These are phyloP conservation scores for Takashimella tepidaria DNA, from an alignment of 1,284 basidiomycete species.

Conservation along the genomic window DNA sequence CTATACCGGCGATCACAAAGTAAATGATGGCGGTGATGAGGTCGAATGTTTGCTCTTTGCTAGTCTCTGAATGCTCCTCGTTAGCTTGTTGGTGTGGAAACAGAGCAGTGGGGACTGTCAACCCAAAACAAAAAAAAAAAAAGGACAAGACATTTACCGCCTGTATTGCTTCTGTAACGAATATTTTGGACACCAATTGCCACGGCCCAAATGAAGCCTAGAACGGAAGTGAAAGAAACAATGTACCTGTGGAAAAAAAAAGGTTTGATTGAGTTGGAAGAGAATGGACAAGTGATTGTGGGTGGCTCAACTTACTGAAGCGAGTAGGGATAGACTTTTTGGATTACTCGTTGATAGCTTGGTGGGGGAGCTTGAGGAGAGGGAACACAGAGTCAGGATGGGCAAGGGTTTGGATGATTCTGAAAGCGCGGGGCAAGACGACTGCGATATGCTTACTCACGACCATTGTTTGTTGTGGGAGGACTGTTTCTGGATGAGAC, in stretches of 20 bases:
- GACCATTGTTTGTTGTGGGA: too few relatives aligned
- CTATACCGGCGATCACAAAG: constrained; percentile 55
- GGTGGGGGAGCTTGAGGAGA: not conserved
- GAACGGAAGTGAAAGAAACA: constrained; percentile 26
- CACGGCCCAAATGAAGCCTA: constrained; percentile 35
- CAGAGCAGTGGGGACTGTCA: too few relatives aligned
- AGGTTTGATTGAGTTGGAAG: not conserved
- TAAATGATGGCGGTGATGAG: constrained; percentile 34
- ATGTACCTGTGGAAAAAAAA: not conserved
- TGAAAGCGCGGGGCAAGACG: too few relatives aligned
- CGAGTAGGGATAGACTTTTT: constrained; percentile 32
- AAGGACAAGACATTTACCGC: constrained; percentile 13
- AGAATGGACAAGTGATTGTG: not conserved
- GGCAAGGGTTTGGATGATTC: too few relatives aligned
- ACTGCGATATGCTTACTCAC: too few relatives aligned
- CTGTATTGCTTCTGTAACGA: constrained; percentile 14
- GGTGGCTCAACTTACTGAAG: constrained; percentile 20
- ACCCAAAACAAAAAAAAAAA: not conserved
- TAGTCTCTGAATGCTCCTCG: constrained; percentile 20
- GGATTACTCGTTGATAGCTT: constrained; percentile 3
- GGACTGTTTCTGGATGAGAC: too few relatives aligned
- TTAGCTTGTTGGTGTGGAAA: too few relatives aligned
- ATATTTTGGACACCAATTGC: constrained; percentile 28
- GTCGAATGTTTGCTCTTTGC: constrained; percentile 23
- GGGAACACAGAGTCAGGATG: too few relatives aligned